Percentiles rank a stretch among this genome's conserved stretches.
phyloP scores from a whole-genome alignment of 176 grass and related monocot species.

The Rhynchospora pubera region DNA sequence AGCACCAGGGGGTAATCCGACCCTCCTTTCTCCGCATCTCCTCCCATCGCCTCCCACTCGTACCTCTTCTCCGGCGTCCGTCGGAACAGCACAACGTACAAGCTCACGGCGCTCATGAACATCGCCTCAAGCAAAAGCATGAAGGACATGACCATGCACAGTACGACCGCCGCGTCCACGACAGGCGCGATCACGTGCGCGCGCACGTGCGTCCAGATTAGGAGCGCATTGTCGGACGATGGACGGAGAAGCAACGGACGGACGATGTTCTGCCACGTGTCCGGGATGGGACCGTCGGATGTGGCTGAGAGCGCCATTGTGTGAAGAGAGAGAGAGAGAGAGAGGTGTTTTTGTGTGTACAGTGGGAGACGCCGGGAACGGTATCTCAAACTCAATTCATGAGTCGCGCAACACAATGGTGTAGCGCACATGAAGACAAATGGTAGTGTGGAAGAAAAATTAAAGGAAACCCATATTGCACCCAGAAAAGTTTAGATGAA shows the following conservation, averaged over 20 bases:
- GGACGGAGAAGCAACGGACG: neutral
- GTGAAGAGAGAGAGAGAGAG: neutral
- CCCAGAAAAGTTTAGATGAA: too few relatives aligned
- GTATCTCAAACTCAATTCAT: too few relatives aligned
- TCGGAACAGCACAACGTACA: slow-evolving; percentile 31
- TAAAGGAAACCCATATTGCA: too few relatives aligned
- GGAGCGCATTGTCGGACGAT: neutral
- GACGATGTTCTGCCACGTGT: slow-evolving; percentile 9
- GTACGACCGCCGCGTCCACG: slow-evolving; percentile 40
- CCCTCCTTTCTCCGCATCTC: slow-evolving; percentile 19
- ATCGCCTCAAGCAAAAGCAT: slow-evolving; percentile 72
- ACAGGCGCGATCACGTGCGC: slow-evolving; percentile 36
- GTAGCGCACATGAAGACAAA: too few relatives aligned
- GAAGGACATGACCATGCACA: slow-evolving; percentile 70
- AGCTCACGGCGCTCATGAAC: slow-evolving; percentile 61
- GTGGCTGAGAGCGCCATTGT: neutral
- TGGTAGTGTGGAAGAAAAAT: too few relatives aligned
- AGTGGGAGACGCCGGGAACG: neutral
- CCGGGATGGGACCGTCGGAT: neutral
- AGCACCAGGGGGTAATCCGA: slow-evolving; percentile 60
- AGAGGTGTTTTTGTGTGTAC: neutral
- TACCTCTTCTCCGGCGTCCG: slow-evolving; percentile 37
- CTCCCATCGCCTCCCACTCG: slow-evolving; percentile 52
- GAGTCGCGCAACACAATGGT: too few relatives aligned
- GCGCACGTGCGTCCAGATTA: slow-evolving; percentile 26